phyloP scores from a whole-genome alignment of 805 yeast genomes.

The Candida dajiaensis region DNA sequence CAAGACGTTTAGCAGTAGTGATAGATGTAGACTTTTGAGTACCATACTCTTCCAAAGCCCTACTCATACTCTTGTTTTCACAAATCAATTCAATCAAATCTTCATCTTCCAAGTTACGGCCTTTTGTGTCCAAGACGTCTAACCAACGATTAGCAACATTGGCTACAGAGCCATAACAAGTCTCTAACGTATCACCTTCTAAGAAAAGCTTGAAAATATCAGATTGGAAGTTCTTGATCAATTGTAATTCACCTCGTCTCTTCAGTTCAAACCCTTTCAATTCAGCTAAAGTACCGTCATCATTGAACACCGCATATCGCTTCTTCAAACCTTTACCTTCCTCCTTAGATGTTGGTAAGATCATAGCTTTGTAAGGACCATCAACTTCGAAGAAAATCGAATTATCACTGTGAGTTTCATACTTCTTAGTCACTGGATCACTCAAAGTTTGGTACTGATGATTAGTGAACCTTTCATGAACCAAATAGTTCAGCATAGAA shows the following conservation, averaged over 20 bases:
- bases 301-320: constrained; percentile 94
- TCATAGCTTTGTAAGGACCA: constrained; percentile 98
- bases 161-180: constrained; percentile 86
- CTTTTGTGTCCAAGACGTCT: constrained; percentile 85
- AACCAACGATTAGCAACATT: constrained; percentile 93
- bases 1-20: constrained; percentile 88
- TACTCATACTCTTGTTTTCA: constrained; percentile 94
- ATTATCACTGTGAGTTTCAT: constrained; percentile 79
- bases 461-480: constrained; percentile 86
- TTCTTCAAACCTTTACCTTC: constrained; percentile 96
- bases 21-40: constrained; percentile 91
- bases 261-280: constrained; percentile 95
- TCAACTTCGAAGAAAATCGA: constrained; percentile 97
- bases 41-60: constrained; percentile 82
- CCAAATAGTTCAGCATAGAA: constrained; percentile 90
- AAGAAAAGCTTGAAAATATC: constrained; percentile 89
- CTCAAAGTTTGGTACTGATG: constrained; percentile 87
- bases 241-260: constrained; percentile 91
- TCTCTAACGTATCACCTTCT: constrained; percentile 73
- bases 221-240: constrained; percentile 91
- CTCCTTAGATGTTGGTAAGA: constrained; percentile 93
- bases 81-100: constrained; percentile 93
- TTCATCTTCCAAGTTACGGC: constrained; percentile 83
- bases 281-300: constrained; percentile 91
- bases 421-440: constrained; percentile 62